Percentiles rank a stretch among this genome's conserved stretches.
phyloP scores from a whole-genome alignment of 805 yeast genomes.

The Yamadazyma akitaensis region DNA sequence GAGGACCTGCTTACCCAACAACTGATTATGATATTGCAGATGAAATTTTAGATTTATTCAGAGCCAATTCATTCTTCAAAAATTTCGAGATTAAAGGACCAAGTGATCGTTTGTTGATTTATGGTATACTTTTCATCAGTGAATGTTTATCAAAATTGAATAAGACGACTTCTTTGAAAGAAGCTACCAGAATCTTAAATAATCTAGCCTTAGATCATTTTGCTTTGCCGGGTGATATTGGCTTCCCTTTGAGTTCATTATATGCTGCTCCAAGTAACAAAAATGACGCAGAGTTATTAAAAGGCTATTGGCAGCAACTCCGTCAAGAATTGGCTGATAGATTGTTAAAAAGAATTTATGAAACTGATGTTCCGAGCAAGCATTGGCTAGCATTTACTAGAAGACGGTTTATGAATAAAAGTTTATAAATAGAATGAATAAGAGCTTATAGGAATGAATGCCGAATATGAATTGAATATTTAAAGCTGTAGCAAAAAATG shows the following conservation, averaged over 20 bases:
- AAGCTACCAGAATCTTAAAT: slow-evolving; percentile 67
- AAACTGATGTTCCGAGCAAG: slow-evolving; percentile 68
- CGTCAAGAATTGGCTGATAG: slow-evolving; percentile 91
- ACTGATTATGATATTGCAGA: slow-evolving; percentile 83
- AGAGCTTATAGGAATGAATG: neutral
- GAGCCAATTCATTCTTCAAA: slow-evolving; percentile 95
- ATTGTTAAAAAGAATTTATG: slow-evolving; percentile 69
- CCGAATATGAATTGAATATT: neutral
- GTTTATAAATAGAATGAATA: slow-evolving; percentile 73
- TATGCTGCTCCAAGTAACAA: slow-evolving; percentile 71
- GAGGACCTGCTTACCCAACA: slow-evolving; percentile 89
- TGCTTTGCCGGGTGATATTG: slow-evolving; percentile 91
- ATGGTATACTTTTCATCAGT: slow-evolving; percentile 86
- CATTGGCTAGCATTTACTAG: slow-evolving; percentile 95
- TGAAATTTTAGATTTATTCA: slow-evolving; percentile 83
- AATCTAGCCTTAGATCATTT: slow-evolving; percentile 86
- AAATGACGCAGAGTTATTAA: slow-evolving; percentile 72
- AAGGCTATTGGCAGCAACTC: slow-evolving; percentile 83
- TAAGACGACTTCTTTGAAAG: slow-evolving; percentile 46
- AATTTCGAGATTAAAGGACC: slow-evolving; percentile 97
- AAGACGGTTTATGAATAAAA: slow-evolving; percentile 93
- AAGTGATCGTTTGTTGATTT: slow-evolving; percentile 87
- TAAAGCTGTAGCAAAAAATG: neutral
- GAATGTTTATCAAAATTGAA: slow-evolving; percentile 72
- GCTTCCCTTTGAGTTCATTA: slow-evolving; percentile 86